These are phyloP conservation scores for Trypanosomatidae sp. DNA, from an alignment of 208 protist genomes.

Conservation along the genomic window DNA sequence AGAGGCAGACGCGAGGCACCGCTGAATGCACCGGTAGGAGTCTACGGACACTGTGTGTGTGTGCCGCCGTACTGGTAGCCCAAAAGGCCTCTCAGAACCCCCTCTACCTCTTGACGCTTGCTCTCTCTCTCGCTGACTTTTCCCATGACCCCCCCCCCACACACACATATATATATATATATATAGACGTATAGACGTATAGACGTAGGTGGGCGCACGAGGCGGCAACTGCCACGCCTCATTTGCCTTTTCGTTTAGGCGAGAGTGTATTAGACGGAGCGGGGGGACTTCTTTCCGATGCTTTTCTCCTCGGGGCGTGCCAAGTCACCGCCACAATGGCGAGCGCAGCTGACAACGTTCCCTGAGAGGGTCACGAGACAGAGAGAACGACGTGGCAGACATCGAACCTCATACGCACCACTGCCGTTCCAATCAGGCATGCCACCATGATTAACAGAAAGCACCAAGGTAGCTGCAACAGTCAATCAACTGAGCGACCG, in stretches of 20 bases:
- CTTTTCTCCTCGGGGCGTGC: not conserved
- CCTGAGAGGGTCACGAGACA: not conserved
- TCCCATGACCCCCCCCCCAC: no score
- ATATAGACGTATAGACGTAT: slow-evolving; percentile 4
- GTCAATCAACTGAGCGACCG: not conserved
- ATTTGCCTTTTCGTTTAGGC: not conserved
- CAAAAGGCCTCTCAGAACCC: not conserved
- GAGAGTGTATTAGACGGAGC: not conserved
- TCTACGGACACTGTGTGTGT: not conserved
- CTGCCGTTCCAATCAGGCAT: not conserved
- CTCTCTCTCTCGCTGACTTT: not conserved
- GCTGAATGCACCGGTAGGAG: not conserved
- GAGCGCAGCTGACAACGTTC: not conserved
- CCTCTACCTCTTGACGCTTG: not conserved
- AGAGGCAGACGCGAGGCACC: not conserved
- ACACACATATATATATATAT: not conserved
- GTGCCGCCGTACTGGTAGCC: not conserved
- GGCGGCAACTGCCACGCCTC: not conserved
- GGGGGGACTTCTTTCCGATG: not conserved
- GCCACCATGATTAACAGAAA: not conserved
- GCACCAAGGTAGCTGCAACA: not conserved
- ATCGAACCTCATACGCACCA: not conserved
- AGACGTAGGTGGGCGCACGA: not conserved
- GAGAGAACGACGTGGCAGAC: not conserved
- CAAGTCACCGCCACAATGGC: not conserved